phyloP scores from a whole-genome alignment of 2,329 filamentous ascomycete species.

The Grosmannia clavigera region DNA sequence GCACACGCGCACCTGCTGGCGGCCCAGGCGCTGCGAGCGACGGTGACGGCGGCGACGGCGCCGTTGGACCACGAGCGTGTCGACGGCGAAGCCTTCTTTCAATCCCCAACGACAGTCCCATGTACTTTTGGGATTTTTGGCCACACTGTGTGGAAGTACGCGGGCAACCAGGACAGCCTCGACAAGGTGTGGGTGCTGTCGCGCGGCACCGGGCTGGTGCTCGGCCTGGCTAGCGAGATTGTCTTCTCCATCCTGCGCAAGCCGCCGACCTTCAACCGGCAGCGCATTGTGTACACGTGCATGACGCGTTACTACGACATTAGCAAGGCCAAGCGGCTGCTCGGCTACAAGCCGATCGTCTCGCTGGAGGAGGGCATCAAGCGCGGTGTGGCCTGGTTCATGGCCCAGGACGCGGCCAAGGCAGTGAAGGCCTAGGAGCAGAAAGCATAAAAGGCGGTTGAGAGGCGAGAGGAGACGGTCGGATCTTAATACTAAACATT shows the following conservation, averaged over 20 bases:
- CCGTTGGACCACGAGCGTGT: conserved; percentile 62
- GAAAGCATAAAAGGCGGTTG: not conserved
- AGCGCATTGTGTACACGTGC: conserved; percentile 52
- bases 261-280: conserved; percentile 44
- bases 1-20: conserved; percentile 75
- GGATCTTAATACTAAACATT: not conserved
- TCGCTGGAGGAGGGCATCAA: conserved; percentile 51
- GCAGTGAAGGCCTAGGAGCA: conserved; percentile 2
- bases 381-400: conserved; percentile 40
- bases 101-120: conserved; percentile 75
- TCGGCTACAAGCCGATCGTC: conserved; percentile 59
- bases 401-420: conserved; percentile 40
- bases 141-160: conserved; percentile 59
- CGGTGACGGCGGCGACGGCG: conserved; percentile 39
- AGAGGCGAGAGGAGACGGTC: no score
- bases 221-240: conserved; percentile 43
- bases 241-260: conserved; percentile 35
- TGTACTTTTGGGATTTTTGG: conserved; percentile 90
- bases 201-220: conserved; percentile 34
- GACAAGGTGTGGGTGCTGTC: conserved; percentile 43
- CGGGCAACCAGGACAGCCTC: conserved; percentile 38
- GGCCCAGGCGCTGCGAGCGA: conserved; percentile 56
- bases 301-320: conserved; percentile 73
- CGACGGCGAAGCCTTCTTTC: conserved; percentile 81
- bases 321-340: conserved; percentile 55